Percentiles rank a stretch among this genome's conserved stretches.
phyloP scores from a whole-genome alignment of 352 stramenopile species.

The Phytophthora sansomeana region DNA sequence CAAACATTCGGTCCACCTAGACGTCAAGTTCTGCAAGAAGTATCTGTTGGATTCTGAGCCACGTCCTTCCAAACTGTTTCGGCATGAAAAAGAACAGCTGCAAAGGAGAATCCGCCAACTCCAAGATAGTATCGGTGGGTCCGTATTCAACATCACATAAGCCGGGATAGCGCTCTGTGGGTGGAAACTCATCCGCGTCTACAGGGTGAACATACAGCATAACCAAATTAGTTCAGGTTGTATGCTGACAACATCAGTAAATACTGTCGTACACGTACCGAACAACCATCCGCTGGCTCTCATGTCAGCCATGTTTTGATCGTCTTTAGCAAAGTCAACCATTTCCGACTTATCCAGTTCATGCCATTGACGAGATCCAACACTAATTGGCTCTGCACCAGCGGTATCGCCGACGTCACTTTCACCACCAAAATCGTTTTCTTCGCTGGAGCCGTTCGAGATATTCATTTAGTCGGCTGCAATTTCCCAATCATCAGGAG shows the following conservation, averaged over 20 bases:
- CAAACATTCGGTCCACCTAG: conserved; percentile 6
- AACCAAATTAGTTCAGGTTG: conserved; percentile 2
- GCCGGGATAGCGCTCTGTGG: background rate
- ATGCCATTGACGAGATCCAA: too few relatives aligned
- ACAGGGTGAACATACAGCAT: conserved; percentile 8
- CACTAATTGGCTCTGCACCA: background rate
- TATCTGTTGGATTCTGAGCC: conserved; percentile 5
- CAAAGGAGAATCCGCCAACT: conserved; percentile 3
- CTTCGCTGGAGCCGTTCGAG: too few relatives aligned
- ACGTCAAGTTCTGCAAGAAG: background rate
- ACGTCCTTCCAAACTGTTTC: background rate
- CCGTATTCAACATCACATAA: conserved; percentile 1
- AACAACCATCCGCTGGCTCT: conserved; percentile 1
- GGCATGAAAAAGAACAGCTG: conserved; percentile 23
- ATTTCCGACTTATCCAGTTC: conserved; percentile 2
- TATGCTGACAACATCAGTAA: conserved; percentile 15
- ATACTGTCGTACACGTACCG: background rate
- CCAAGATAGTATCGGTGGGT: background rate
- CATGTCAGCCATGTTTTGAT: background rate
- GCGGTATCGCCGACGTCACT: background rate
- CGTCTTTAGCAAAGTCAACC: background rate
- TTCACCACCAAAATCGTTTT: background rate
- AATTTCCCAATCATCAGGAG: too few relatives aligned
- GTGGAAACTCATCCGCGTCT: conserved; percentile 1
- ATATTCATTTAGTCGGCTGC: too few relatives aligned